Conservation (phyloP, 2,329 filamentous ascomycete genomes). For the Epichloe bromicola region DNA sequence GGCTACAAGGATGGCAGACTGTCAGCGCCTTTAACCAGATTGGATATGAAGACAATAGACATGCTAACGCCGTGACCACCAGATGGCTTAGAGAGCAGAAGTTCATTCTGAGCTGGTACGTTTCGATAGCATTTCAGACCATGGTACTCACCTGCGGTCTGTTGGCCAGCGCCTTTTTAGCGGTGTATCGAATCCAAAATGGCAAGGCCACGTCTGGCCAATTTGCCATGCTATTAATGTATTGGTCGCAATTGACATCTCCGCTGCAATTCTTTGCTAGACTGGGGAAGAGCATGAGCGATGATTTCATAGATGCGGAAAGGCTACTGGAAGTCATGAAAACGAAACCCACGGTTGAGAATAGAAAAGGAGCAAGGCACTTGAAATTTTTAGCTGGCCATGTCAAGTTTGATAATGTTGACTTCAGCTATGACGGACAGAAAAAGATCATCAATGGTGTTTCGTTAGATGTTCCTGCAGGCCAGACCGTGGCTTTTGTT, state of each 20-base stretch:
- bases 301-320: constrained; percentile 44
- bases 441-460: constrained; percentile 43
- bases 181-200: constrained; percentile 53
- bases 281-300: constrained; percentile 41
- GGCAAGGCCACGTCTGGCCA: constrained; percentile 48
- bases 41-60: constrained; percentile 40
- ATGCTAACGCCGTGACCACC: constrained; percentile 34
- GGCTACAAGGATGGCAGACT: constrained; percentile 46
- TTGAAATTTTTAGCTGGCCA: constrained; percentile 38
- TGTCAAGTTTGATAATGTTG: constrained; percentile 41
- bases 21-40: constrained; percentile 48
- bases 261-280: constrained; percentile 58
- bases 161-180: constrained; percentile 47
- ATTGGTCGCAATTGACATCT: constrained; percentile 60
- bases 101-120: constrained; percentile 29
- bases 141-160: constrained; percentile 57
- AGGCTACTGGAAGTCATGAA: constrained; percentile 45
- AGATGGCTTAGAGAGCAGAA: constrained; percentile 26
- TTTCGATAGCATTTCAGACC: constrained; percentile 43
- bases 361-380: constrained; percentile 35
- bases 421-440: constrained; percentile 47
- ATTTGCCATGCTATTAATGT: constrained; percentile 59
- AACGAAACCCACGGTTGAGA: constrained; percentile 41
- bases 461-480: constrained; percentile 35
- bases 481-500: constrained; percentile 46